Conservation (phyloP, 345 rosid genomes). For the Noccaea bulbosa region DNA sequence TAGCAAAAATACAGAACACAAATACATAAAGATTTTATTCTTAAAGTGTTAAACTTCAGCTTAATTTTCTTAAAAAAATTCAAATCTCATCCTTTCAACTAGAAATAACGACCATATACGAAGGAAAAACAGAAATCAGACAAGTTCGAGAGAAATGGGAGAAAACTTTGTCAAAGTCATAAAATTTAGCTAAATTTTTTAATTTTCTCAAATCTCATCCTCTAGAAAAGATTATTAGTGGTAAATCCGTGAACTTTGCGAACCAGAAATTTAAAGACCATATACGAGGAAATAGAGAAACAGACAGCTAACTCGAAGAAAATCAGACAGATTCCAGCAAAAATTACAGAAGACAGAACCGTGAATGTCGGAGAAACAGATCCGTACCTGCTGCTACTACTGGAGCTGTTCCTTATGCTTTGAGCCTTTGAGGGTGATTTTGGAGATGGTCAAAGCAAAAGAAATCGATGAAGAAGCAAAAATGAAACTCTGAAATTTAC, state of each 20-base stretch:
- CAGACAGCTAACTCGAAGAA: not conserved
- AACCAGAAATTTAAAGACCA: not conserved
- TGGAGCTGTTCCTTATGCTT: conserved; percentile 13
- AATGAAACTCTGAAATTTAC: not conserved
- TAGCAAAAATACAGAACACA: not conserved
- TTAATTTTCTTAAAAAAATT: not conserved
- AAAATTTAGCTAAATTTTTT: not conserved
- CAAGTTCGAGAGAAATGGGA: not conserved
- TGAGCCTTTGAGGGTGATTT: not conserved
- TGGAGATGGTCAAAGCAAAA: conserved; percentile 14
- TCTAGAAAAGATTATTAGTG: not conserved
- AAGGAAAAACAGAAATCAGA: not conserved
- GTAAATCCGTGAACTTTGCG: conserved; percentile 14
- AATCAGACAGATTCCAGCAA: not conserved
- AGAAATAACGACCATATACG: not conserved
- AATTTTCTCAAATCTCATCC: not conserved
- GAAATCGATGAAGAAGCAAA: conserved; percentile 15
- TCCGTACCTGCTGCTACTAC: conserved; percentile 21
- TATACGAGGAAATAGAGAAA: conserved; percentile 1
- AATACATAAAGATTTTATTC: conserved; percentile 8
- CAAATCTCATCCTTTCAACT: not conserved
- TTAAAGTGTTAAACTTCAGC: conserved; percentile 11
- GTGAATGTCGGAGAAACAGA: conserved; percentile 34
- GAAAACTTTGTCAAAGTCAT: conserved; percentile 1
- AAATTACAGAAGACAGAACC: conserved; percentile 18